These are phyloP conservation scores for Peniophora sp. DNA, from an alignment of 1,284 basidiomycete species.

Conservation along the genomic window DNA sequence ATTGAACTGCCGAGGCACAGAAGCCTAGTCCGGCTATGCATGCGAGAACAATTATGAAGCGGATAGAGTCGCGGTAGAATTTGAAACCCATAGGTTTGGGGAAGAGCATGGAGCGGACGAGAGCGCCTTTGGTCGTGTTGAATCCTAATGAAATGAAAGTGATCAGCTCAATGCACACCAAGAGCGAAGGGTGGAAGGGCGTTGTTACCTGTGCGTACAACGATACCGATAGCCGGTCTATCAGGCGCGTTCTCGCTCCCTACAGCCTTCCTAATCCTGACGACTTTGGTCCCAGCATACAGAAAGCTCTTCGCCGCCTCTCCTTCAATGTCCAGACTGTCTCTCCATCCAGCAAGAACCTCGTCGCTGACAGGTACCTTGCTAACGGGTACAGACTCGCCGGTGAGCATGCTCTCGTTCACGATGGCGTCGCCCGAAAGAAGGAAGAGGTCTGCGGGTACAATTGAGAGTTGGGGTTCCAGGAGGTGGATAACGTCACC, in stretches of 20 bases:
- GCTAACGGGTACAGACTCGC: conserved; percentile 91
- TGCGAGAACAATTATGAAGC: conserved; percentile 91
- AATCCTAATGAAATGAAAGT: conserved; percentile 55
- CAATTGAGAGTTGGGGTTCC: conserved; percentile 61
- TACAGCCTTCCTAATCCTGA: conserved; percentile 77
- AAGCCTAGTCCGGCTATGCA: conserved; percentile 87
- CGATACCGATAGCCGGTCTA: conserved; percentile 76
- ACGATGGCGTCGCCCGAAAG: conserved; percentile 95
- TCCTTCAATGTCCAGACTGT: conserved; percentile 55
- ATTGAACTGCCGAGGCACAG: conserved; percentile 84
- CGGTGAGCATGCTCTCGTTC: conserved; percentile 98
- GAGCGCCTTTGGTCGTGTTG: conserved; percentile 95
- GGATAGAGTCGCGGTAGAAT: conserved; percentile 95
- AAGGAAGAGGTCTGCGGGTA: conserved; percentile 91
- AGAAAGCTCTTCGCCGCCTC: conserved; percentile 85
- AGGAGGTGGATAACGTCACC: conserved; percentile 92
- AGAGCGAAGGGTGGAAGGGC: neutral
- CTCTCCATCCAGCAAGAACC: conserved; percentile 63
- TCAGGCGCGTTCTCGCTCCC: conserved; percentile 41
- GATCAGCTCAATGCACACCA: neutral
- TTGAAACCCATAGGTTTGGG: conserved; percentile 98
- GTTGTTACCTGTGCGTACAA: conserved; percentile 76
- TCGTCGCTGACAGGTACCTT: conserved; percentile 76
- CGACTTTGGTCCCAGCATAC: conserved; percentile 88
- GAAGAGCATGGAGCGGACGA: conserved; percentile 97